A percentile compares a stretch with the other conserved stretches of the same genome.
phyloP scores from a whole-genome alignment of 305 asterid genomes.

The Solanum hybrid region DNA sequence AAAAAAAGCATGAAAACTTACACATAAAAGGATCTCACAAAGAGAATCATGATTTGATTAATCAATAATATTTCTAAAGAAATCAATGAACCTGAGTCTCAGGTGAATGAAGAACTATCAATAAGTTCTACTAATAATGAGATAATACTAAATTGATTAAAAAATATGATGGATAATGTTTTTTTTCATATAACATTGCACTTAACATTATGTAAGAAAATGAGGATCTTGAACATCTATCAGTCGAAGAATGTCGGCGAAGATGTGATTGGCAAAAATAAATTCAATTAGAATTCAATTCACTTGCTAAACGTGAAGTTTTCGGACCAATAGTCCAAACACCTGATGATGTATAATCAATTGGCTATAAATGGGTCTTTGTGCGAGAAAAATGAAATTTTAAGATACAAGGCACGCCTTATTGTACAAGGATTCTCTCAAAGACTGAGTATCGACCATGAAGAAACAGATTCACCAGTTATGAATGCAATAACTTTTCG shows the following conservation, averaged over 20 bases:
- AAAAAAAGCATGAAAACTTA: neutral
- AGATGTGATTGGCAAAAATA: neutral
- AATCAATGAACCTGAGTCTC: neutral
- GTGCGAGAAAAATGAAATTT: neutral
- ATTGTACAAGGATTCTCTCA: neutral
- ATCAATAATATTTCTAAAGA: too few species aligned
- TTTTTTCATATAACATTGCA: too few species aligned
- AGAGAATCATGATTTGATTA: neutral
- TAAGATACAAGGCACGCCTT: neutral
- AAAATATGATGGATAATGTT: neutral
- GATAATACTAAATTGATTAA: neutral
- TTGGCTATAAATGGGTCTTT: neutral
- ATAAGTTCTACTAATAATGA: neutral
- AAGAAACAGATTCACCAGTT: neutral
- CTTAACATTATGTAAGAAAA: neutral
- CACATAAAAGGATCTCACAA: neutral
- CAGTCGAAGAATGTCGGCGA: neutral
- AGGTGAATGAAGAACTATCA: neutral
- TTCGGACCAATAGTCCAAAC: neutral
- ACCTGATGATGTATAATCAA: neutral
- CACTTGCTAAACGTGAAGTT: neutral
- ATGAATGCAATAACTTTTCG: neutral
- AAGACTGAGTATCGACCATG: neutral
- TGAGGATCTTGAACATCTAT: neutral
- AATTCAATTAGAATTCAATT: neutral